phyloP scores from a whole-genome alignment of 1,139 yeast genomes.

The Suhomyces taliae region DNA sequence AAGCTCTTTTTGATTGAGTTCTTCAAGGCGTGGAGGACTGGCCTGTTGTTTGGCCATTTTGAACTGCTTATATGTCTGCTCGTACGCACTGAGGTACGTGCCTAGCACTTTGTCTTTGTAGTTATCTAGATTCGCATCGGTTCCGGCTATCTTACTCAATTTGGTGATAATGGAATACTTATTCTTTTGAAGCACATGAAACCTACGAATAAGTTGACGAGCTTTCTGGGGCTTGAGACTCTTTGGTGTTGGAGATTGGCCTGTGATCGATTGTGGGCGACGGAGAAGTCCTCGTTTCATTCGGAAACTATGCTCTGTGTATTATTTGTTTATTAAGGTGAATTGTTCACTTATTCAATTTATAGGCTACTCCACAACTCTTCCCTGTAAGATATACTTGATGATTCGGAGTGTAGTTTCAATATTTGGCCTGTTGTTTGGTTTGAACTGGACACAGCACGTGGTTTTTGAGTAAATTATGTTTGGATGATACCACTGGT shows the following conservation, averaged over 20 bases:
- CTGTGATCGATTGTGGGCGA: constrained; percentile 16
- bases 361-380: too few relatives aligned
- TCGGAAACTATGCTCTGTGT: not conserved
- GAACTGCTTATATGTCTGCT: constrained; percentile 4
- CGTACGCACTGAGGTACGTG: not conserved
- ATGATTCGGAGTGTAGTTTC: too few relatives aligned
- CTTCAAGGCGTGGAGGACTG: constrained; percentile 24
- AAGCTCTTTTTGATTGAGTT: constrained; percentile 16
- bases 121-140: constrained; percentile 22
- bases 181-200: constrained; percentile 60
- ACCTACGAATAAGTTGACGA: constrained; percentile 64
- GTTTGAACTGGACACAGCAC: too few relatives aligned
- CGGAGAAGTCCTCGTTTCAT: constrained; percentile 12
- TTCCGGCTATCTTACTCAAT: constrained; percentile 7
- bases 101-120: constrained; percentile 16
- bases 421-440: too few relatives aligned
- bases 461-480: too few relatives aligned
- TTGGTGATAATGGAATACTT: constrained; percentile 37
- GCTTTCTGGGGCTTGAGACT: constrained; percentile 66
- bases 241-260: constrained; percentile 22
- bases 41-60: constrained; percentile 11
- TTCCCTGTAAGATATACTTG: too few relatives aligned
- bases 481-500: too few relatives aligned
- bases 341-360: not conserved
- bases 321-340: not conserved